Conservation (phyloP, 2,329 filamentous ascomycete species). For the Fusarium multiceps region DNA sequence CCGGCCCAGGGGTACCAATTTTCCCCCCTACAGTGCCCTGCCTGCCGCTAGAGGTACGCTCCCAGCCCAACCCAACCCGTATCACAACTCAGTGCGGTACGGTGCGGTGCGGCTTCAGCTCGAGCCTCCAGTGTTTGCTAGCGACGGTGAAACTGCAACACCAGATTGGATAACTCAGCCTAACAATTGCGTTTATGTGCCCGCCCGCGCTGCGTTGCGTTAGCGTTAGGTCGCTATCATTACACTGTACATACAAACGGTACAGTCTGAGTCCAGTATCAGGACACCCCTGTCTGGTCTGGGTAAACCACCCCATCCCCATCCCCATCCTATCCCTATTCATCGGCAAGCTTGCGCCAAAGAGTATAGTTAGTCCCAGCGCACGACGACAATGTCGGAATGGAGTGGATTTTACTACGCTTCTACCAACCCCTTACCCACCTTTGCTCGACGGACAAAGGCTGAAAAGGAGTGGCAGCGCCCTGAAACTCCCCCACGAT, state of each 20-base stretch:
- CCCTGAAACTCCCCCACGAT: conserved; percentile 37
- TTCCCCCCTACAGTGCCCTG: background rate
- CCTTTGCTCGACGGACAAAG: conserved; percentile 40
- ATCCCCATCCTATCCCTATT: conserved; percentile 22
- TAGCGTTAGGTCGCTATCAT: background rate
- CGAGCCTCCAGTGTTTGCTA: conserved; percentile 28
- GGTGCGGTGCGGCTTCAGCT: conserved; percentile 6
- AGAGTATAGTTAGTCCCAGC: conserved; percentile 42
- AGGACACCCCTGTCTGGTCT: conserved; percentile 37
- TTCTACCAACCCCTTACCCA: conserved; percentile 48
- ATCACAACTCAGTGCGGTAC: conserved; percentile 1
- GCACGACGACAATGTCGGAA: conserved; percentile 47
- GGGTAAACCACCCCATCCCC: conserved; percentile 27
- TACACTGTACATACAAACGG: conserved; percentile 16
- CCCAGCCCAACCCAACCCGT: background rate
- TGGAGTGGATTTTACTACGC: conserved; percentile 48
- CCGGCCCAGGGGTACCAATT: conserved; percentile 28
- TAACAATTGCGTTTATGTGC: background rate
- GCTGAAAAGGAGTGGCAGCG: conserved; percentile 47
- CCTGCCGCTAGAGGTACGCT: background rate
- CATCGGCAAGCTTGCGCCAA: conserved; percentile 43
- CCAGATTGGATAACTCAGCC: background rate
- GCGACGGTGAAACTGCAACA: conserved; percentile 32
- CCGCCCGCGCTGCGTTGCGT: background rate
- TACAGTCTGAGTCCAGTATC: conserved; percentile 14